These are phyloP conservation scores for Solanum paucissectum DNA, from an alignment of 257 asterid genomes.

Conservation along the genomic window DNA sequence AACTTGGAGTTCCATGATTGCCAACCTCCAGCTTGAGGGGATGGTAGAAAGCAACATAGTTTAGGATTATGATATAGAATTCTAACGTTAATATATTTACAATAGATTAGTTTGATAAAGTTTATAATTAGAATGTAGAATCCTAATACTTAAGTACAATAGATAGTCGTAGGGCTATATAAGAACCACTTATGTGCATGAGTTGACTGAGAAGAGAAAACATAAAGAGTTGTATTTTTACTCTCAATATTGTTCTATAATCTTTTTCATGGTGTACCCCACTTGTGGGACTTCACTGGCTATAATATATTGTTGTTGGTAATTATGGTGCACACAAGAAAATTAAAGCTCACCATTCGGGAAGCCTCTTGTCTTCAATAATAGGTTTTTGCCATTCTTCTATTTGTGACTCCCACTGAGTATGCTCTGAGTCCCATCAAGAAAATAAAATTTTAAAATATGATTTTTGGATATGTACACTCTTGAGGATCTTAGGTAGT, in stretches of 20 bases:
- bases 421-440: conserved; percentile 36
- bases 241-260: background rate
- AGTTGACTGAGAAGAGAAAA: background rate
- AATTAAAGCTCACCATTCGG: conserved; percentile 61
- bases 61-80: background rate
- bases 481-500: background rate
- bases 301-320: background rate
- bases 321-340: conserved; percentile 1
- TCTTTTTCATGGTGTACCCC: background rate
- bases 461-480: background rate
- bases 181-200: background rate
- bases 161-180: background rate
- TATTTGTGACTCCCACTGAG: conserved; percentile 73
- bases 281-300: background rate
- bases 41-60: background rate
- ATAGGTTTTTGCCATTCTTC: conserved; percentile 95
- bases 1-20: background rate
- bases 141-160: background rate
- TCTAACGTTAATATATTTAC: background rate
- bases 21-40: background rate
- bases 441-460: background rate
- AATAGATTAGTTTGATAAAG: background rate
- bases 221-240: background rate
- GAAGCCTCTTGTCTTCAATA: conserved; percentile 80
- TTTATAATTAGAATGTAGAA: background rate